Conservation (phyloP, 1,139 yeast species). For the Blastobotrys serpentis region DNA sequence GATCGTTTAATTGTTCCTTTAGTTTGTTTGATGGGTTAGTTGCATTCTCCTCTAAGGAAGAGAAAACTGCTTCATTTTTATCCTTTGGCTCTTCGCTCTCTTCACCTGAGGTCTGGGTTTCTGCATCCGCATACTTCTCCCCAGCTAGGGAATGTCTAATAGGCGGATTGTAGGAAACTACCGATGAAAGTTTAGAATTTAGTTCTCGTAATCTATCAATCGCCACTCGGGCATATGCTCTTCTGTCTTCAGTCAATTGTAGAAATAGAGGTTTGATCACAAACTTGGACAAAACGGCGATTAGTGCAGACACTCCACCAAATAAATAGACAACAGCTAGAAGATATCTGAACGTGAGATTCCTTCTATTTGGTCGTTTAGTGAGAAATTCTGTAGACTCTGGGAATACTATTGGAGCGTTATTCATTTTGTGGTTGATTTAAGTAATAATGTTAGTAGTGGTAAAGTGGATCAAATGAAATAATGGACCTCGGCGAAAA, state of each 20-base stretch:
- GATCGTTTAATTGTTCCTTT: constrained; percentile 10
- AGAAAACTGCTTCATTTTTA: not conserved
- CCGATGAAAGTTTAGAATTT: constrained; percentile 25
- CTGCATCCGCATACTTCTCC: constrained; percentile 32
- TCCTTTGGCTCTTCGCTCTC: constrained; percentile 3
- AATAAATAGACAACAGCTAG: constrained; percentile 36
- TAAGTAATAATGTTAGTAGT: not conserved
- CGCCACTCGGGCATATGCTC: constrained; percentile 33
- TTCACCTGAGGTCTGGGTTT: constrained; percentile 32
- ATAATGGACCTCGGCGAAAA: not conserved
- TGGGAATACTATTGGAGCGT: constrained; percentile 26
- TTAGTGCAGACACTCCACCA: constrained; percentile 37
- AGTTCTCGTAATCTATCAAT: constrained; percentile 24
- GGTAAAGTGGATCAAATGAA: not conserved
- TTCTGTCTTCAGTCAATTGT: constrained; percentile 38
- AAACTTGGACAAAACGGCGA: constrained; percentile 36
- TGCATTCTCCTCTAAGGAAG: not conserved
- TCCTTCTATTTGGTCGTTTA: constrained; percentile 16
- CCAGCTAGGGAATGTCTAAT: constrained; percentile 24
- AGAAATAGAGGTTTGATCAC: constrained; percentile 37
- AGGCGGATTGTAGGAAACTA: constrained; percentile 29
- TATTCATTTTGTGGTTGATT: not conserved
- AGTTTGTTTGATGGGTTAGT: not conserved
- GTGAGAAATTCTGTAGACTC: constrained; percentile 26
- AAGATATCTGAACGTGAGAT: constrained; percentile 31